Evolutionary conservation across 768 basidiomycete species (phyloP).

Genomic region (Rossbeevera mucosa): DNA sequence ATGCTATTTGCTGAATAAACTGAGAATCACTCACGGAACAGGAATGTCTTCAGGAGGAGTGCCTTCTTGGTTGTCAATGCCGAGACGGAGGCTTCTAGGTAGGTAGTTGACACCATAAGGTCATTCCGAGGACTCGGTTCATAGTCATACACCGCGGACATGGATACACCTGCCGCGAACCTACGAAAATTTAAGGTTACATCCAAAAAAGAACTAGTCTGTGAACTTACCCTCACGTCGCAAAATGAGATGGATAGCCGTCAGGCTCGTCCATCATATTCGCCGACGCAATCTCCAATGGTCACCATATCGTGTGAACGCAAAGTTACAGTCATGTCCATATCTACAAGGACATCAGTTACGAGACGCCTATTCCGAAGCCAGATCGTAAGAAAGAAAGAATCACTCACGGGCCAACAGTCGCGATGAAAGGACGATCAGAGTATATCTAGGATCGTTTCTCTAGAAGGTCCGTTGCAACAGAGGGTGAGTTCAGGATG

Average conservation of each 20-base stretch:
- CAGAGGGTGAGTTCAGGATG: constrained; percentile 40
- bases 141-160: background rate
- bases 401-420: constrained; percentile 1
- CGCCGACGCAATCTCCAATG: constrained; percentile 2
- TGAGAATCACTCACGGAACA: constrained; percentile 10
- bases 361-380: too few relatives aligned
- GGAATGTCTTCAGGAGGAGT: constrained; percentile 1
- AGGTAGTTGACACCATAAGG: background rate
- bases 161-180: background rate
- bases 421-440: constrained; percentile 16
- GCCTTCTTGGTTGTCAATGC: background rate
- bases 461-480: constrained; percentile 42
- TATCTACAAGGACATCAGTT: background rate
- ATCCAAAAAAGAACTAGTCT: background rate
- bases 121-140: background rate
- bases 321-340: constrained; percentile 4
- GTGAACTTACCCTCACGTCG: background rate
- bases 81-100: background rate
- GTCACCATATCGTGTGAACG: constrained; percentile 4
- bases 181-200: background rate
- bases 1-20: background rate
- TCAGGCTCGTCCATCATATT: background rate
- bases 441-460: constrained; percentile 42
- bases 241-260: background rate
- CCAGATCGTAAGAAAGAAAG: background rate